These are phyloP conservation scores for Fraxinus anomala DNA, from an alignment of 257 asterid species.

Conservation along the genomic window DNA sequence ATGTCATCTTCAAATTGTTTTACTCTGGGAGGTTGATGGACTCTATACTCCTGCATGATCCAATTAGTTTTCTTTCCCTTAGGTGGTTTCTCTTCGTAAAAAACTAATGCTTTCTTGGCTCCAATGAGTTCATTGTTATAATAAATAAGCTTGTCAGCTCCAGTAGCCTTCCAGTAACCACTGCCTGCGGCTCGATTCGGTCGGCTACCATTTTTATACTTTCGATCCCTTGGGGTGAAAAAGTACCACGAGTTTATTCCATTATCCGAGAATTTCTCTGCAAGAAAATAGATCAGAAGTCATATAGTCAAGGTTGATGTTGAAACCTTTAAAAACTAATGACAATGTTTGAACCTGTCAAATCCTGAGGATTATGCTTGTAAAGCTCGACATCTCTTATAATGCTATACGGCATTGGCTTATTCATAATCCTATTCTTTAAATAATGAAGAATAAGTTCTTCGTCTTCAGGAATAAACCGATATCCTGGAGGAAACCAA, in stretches of 20 bases:
- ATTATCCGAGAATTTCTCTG: background rate
- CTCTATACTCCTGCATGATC: constrained; percentile 38
- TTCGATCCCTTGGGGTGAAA: constrained; percentile 29
- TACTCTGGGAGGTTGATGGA: constrained; percentile 2
- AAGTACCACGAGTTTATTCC: constrained; percentile 29
- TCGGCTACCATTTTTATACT: constrained; percentile 23
- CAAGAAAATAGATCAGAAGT: background rate
- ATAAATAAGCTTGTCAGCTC: constrained; percentile 22
- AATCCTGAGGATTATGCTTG: constrained; percentile 8
- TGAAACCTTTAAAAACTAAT: background rate
- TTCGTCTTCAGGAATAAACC: constrained; percentile 32
- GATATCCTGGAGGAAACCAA: constrained; percentile 29
- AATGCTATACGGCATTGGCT: constrained; percentile 13
- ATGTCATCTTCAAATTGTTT: constrained; percentile 2
- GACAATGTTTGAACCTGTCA: background rate
- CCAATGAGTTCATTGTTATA: constrained; percentile 15
- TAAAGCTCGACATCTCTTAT: constrained; percentile 31
- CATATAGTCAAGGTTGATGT: background rate
- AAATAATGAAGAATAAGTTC: constrained; percentile 30
- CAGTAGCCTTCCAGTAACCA: constrained; percentile 35
- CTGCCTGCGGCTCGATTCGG: constrained; percentile 24
- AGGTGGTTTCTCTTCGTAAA: constrained; percentile 26
- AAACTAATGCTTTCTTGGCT: constrained; percentile 27
- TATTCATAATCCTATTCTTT: constrained; percentile 14
- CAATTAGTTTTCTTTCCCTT: constrained; percentile 26